Conservation (phyloP, 768 basidiomycete genomes). For the Postia placenta region DNA sequence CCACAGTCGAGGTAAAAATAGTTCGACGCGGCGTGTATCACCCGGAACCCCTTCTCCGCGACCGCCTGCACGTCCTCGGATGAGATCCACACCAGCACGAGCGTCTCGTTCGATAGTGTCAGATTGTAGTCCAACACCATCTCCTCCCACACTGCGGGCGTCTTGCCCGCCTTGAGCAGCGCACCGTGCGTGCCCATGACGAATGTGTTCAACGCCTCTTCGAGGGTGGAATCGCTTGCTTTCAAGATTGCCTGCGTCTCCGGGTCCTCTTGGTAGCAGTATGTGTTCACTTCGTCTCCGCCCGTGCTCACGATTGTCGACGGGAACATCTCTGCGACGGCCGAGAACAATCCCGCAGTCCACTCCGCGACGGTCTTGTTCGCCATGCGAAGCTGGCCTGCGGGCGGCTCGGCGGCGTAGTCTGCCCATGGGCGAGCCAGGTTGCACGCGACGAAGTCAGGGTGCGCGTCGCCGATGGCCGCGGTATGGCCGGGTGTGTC, state of each 20-base stretch:
- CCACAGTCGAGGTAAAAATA: constrained; percentile 85
- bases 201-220: constrained; percentile 36
- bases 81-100: constrained; percentile 71
- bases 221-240: constrained; percentile 24
- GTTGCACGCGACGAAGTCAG: constrained; percentile 39
- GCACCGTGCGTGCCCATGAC: constrained; percentile 28
- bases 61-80: constrained; percentile 55
- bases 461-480: constrained; percentile 34
- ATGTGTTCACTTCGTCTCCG: constrained; percentile 41
- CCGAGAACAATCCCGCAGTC: constrained; percentile 26
- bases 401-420: constrained; percentile 33
- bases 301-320: constrained; percentile 38
- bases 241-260: constrained; percentile 27
- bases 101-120: constrained; percentile 30
- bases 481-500: constrained; percentile 50
- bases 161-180: constrained; percentile 33
- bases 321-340: constrained; percentile 24
- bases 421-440: constrained; percentile 29
- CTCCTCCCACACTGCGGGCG: constrained; percentile 43
- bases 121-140: constrained; percentile 34
- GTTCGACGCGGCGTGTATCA: constrained; percentile 68
- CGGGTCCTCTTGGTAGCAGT: constrained; percentile 35
- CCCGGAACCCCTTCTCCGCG: constrained; percentile 48
- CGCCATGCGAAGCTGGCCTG: constrained; percentile 43
- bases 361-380: constrained; percentile 27